These are phyloP conservation scores for Crithidia thermophila DNA, from an alignment of 208 protist genomes.

Conservation along the genomic window DNA sequence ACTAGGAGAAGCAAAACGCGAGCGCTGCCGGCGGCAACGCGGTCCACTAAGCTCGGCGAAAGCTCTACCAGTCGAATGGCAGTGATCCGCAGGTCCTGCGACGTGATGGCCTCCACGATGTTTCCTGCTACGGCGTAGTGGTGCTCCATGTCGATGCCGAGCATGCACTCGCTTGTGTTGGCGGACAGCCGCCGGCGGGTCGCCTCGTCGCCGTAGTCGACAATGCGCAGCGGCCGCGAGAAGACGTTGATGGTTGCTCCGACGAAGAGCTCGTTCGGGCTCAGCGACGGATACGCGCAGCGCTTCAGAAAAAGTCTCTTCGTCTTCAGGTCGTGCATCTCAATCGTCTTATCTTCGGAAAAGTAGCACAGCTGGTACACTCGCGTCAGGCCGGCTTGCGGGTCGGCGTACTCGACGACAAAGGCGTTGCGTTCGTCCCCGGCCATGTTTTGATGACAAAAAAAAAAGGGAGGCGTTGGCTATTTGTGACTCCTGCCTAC, in stretches of 20 bases:
- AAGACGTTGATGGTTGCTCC: constrained; percentile 94
- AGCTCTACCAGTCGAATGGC: constrained; percentile 76
- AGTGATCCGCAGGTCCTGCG: constrained; percentile 66
- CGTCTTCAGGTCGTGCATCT: constrained; percentile 96
- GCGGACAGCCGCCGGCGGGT: constrained; percentile 71
- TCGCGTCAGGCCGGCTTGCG: constrained; percentile 85
- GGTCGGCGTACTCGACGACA: constrained; percentile 91
- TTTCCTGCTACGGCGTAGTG: constrained; percentile 34
- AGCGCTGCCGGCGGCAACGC: constrained; percentile 33
- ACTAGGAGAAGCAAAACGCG: constrained; percentile 56
- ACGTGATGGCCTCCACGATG: constrained; percentile 57
- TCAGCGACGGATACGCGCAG: constrained; percentile 85
- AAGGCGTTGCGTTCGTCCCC: constrained; percentile 69
- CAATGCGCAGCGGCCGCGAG: constrained; percentile 91
- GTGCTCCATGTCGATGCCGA: constrained; percentile 56
- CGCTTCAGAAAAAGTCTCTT: constrained; percentile 93
- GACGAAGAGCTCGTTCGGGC: constrained; percentile 87
- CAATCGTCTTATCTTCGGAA: constrained; percentile 89
- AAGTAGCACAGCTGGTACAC: constrained; percentile 94
- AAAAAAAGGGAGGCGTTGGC: neutral
- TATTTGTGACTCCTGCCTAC: neutral
- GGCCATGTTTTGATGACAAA: constrained; percentile 38
- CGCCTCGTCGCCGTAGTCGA: constrained; percentile 92
- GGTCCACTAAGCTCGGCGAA: constrained; percentile 40
- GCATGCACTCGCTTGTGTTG: constrained; percentile 64